phyloP scores from a whole-genome alignment of 208 protist genomes.

The Trypanosoma conorhini region DNA sequence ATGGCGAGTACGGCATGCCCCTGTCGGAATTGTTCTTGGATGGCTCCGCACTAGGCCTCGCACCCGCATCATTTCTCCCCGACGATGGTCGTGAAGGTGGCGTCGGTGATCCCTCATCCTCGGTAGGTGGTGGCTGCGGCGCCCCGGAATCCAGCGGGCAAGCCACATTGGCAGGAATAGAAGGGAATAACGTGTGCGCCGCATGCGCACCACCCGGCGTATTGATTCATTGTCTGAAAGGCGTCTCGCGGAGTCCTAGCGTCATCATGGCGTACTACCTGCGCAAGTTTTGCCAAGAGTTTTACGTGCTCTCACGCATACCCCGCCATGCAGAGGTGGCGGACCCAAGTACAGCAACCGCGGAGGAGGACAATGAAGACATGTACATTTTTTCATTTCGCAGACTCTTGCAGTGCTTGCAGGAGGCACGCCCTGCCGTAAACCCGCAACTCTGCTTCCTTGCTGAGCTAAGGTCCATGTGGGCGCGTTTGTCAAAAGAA shows the following conservation, averaged over 20 bases:
- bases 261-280: conserved; percentile 70
- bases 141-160: not conserved
- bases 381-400: conserved; percentile 18
- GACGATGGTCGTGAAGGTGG: not conserved
- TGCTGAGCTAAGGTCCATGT: conserved; percentile 58
- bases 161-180: not conserved
- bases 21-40: conserved; percentile 3
- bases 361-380: not conserved
- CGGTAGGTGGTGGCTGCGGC: not conserved
- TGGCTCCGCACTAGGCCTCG: not conserved
- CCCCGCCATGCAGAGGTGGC: not conserved
- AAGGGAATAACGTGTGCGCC: not conserved
- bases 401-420: conserved; percentile 41
- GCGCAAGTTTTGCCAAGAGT: conserved; percentile 18
- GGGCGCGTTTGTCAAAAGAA: conserved; percentile 26
- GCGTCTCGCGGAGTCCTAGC: conserved; percentile 74
- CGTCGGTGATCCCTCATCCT: not conserved
- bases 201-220: conserved; percentile 35
- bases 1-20: not conserved
- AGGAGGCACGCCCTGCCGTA: conserved; percentile 44
- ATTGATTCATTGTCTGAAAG: conserved; percentile 82
- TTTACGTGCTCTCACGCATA: conserved; percentile 19
- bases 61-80: not conserved
- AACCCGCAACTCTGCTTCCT: conserved; percentile 74
- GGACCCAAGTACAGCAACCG: not conserved